These are phyloP conservation scores for Lichtheimia ramosa DNA, from an alignment of 371 early-diverging fungal species.

Conservation along the genomic window DNA sequence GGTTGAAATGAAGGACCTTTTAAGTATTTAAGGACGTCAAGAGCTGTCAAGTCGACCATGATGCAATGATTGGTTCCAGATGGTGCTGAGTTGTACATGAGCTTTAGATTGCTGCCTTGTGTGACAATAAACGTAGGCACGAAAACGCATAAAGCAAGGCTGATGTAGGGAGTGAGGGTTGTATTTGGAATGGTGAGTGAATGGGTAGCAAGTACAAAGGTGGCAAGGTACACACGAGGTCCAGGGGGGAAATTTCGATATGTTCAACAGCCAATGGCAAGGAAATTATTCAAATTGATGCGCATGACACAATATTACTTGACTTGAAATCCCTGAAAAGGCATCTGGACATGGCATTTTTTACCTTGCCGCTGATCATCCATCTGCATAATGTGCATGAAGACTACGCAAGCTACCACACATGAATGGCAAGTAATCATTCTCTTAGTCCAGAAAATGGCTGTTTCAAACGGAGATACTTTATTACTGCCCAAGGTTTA, in stretches of 20 bases:
- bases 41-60: slow-evolving; percentile 16
- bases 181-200: too few relatives aligned
- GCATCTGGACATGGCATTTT: slow-evolving; percentile 11
- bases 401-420: not conserved
- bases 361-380: not conserved
- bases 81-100: too few relatives aligned
- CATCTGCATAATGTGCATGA: slow-evolving; percentile 1
- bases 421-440: too few relatives aligned
- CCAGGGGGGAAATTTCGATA: not conserved
- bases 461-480: too few relatives aligned
- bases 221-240: slow-evolving; percentile 4
- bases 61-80: slow-evolving; percentile 14
- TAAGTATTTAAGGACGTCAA: slow-evolving; percentile 20
- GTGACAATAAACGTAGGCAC: too few relatives aligned
- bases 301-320: not conserved
- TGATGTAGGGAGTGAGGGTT: slow-evolving; percentile 17
- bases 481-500: too few relatives aligned
- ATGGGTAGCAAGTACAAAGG: too few relatives aligned
- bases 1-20: not conserved
- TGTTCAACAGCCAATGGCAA: not conserved
- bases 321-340: slow-evolving; percentile 12
- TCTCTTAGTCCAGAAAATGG: too few relatives aligned
- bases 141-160: slow-evolving; percentile 5
- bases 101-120: too few relatives aligned
- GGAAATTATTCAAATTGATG: too few relatives aligned